Evolutionary conservation across 176 grass and related monocot genomes (phyloP).

Genomic region (Triticum turgidum): DNA sequence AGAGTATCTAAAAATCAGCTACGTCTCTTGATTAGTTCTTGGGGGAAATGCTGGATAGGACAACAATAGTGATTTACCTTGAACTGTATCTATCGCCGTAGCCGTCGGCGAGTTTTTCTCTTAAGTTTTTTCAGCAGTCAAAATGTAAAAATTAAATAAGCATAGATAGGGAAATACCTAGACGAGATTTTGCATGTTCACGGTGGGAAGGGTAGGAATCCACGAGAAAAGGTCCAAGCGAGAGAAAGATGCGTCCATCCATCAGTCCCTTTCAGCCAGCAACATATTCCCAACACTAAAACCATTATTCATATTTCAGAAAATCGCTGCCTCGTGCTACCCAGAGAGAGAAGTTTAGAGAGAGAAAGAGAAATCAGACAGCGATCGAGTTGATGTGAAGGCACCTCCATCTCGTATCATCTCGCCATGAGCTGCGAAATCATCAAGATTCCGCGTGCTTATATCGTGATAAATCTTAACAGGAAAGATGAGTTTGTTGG

Average conservation of each 20-base stretch:
- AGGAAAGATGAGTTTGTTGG: background rate
- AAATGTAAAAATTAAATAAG: background rate
- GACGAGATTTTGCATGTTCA: background rate
- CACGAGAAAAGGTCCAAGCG: background rate
- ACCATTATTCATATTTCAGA: background rate
- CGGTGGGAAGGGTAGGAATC: background rate
- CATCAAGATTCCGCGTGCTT: too few relatives aligned
- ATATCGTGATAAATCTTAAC: background rate
- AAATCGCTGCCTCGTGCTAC: background rate
- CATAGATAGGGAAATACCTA: background rate
- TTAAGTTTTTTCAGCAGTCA: background rate
- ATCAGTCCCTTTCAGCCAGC: conserved; percentile 24
- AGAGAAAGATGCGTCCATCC: background rate
- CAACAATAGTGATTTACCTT: too few relatives aligned
- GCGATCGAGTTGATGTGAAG: conserved; percentile 29
- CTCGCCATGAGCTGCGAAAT: background rate
- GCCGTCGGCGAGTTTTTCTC: background rate
- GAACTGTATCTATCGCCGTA: too few relatives aligned
- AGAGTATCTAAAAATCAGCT: too few relatives aligned
- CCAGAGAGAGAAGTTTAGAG: background rate
- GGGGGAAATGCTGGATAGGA: too few relatives aligned
- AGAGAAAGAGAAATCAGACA: background rate
- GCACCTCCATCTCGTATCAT: background rate
- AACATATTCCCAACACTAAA: conserved; percentile 2
- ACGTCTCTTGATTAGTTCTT: too few relatives aligned